Evolutionary conservation across 805 yeast species (phyloP).

Genomic region (Dipodascus geniculatus): DNA sequence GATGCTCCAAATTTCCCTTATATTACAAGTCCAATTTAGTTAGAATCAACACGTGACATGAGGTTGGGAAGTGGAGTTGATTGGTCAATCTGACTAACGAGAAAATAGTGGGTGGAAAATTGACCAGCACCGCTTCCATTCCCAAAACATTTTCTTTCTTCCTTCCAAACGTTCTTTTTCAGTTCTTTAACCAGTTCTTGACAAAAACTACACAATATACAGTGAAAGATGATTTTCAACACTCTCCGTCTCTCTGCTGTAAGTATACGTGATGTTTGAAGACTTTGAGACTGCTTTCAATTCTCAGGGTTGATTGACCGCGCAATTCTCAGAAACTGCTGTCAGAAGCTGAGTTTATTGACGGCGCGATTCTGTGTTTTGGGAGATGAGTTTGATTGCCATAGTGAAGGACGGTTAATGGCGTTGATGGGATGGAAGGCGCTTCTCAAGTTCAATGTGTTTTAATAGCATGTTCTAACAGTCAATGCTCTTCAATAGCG

Average conservation of each 20-base stretch:
- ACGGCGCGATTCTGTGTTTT: too few relatives aligned
- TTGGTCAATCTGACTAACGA: not conserved
- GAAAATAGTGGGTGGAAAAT: not conserved
- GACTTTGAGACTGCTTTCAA: not conserved
- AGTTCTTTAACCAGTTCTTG: too few relatives aligned
- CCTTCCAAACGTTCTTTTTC: not conserved
- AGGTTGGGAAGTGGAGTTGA: not conserved
- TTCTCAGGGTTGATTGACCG: too few relatives aligned
- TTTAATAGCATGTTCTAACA: too few relatives aligned
- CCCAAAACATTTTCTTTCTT: not conserved
- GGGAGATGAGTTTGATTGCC: too few relatives aligned
- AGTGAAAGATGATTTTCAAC: not conserved
- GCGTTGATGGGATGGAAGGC: too few relatives aligned
- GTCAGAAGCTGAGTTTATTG: too few relatives aligned
- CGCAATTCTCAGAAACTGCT: too few relatives aligned
- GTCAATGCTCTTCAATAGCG: conserved; percentile 1
- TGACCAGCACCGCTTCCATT: not conserved
- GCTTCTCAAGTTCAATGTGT: too few relatives aligned
- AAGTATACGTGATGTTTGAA: not conserved
- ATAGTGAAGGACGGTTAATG: too few relatives aligned
- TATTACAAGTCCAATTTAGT: not conserved
- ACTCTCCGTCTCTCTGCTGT: conserved; percentile 1
- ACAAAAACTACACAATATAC: too few relatives aligned
- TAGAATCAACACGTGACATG: not conserved
- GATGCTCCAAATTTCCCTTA: too few relatives aligned